Base-by-base conservation (phyloP, 192 early-diverging fungal species). In the Coemansia sp. region DNA sequence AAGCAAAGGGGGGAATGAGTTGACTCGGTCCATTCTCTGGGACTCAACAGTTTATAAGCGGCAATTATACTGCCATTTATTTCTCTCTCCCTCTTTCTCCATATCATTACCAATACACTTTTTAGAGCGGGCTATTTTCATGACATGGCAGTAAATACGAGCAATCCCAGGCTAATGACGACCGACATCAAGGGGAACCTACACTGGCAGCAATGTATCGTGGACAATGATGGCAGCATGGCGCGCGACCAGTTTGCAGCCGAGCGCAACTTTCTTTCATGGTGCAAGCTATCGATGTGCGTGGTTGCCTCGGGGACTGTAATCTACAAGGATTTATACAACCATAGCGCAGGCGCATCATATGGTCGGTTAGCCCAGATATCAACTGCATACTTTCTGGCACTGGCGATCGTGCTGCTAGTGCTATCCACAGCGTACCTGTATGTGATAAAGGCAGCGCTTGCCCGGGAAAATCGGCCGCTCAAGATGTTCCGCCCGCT, bases 181-280 rank as follows among this genome's bases (percentile, higher is more conserved):
- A 13, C 52, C 11, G 17, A 27, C 9, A 6, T 27, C 27, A 54
- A 54, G n/a, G 27, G n/a, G 5, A 54, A 29, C 29, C 27, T 54
- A 2, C n/a, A 10, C 52, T 31, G n/a, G 52, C 17, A 14, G 52
- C 29, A 54, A 2, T 48, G 22, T 6, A 23, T 54, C 15, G 52
- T 79, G 9, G 66, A 68, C 3, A 79, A 79, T 53, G 75, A 79
- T 15, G 44, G 56, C 67, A 79, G 75, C 53, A 72, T 79, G 70
- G 75, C 75, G 15, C 70, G 75, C 28, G 75, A 79, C 60, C 75
- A 79, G 56, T 73, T 79, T 66, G 75, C 75, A 0, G 62, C 55
- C 4, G 75, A 79, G 44, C 66, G 75, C 34, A 79, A 72, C 56
- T 79, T 79, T 62, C 67, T 79, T 41, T 65, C 75, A 19, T 79